Conservation (phyloP, 768 basidiomycete genomes). For the Inosperma sp. region DNA sequence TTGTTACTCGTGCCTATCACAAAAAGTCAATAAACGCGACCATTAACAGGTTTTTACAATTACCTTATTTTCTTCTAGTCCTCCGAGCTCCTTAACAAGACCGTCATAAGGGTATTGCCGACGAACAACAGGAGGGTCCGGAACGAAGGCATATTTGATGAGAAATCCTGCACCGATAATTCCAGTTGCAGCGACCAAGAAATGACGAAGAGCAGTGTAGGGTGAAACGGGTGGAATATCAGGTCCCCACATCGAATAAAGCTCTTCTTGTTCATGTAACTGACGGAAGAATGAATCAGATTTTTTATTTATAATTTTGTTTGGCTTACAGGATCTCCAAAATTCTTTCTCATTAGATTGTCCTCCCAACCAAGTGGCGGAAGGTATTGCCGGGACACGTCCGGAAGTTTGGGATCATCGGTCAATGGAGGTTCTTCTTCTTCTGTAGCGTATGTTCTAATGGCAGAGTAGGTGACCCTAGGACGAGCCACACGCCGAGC, state of each 20-base stretch:
- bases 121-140: slow-evolving; percentile 59
- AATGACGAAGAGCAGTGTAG: slow-evolving; percentile 57
- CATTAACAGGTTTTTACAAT: slow-evolving; percentile 12
- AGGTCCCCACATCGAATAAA: slow-evolving; percentile 85
- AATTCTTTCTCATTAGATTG: slow-evolving; percentile 69
- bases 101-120: slow-evolving; percentile 77
- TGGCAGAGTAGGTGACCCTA: slow-evolving; percentile 9
- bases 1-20: background rate
- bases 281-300: slow-evolving; percentile 28
- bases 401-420: slow-evolving; percentile 71
- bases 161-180: slow-evolving; percentile 62
- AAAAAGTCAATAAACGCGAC: slow-evolving; percentile 6
- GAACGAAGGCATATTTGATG: slow-evolving; percentile 51
- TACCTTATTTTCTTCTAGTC: slow-evolving; percentile 75
- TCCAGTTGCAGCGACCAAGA: slow-evolving; percentile 54
- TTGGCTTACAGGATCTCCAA: slow-evolving; percentile 65
- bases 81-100: slow-evolving; percentile 72
- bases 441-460: slow-evolving; percentile 34
- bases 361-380: slow-evolving; percentile 74
- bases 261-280: slow-evolving; percentile 79
- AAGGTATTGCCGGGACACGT: slow-evolving; percentile 59
- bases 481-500: slow-evolving; percentile 28
- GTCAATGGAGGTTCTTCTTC: slow-evolving; percentile 63
- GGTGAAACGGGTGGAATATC: slow-evolving; percentile 64
- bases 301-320: background rate